Conservation (phyloP, 2,329 filamentous ascomycete species). For the Acephala macrosclerotiorum region DNA sequence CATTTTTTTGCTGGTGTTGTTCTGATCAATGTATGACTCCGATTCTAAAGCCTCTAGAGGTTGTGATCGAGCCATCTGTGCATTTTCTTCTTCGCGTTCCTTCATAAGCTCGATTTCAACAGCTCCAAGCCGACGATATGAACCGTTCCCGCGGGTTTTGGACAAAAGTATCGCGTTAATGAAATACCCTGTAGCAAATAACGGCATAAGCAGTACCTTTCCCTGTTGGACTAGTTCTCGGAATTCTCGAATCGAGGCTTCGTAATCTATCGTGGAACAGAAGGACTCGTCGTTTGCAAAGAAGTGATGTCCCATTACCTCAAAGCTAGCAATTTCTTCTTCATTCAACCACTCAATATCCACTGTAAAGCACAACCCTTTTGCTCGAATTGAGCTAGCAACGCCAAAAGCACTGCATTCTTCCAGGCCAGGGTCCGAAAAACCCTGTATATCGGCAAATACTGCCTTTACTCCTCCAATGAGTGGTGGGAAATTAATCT, state of each 20-base stretch:
- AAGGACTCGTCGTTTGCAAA: not conserved
- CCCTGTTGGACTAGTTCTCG: too few species aligned
- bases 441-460: conserved; percentile 2
- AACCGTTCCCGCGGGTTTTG: not conserved
- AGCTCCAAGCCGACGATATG: conserved; percentile 7
- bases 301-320: conserved; percentile 4
- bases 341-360: conserved; percentile 9
- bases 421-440: conserved; percentile 4
- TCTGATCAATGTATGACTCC: conserved; percentile 7
- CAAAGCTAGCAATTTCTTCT: conserved; percentile 11
- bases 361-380: not conserved
- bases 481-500: conserved; percentile 10
- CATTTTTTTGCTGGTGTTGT: not conserved
- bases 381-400: conserved; percentile 5
- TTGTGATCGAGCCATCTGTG: not conserved
- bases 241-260: too few species aligned
- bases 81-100: not conserved
- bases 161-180: not conserved
- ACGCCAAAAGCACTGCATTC: not conserved
- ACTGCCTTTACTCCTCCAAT: not conserved
- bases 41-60: conserved; percentile 1
- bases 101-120: conserved; percentile 8
- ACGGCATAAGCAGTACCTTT: too few species aligned
- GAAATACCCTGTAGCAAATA: not conserved
- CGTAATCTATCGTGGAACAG: too few species aligned